Evolutionary conservation across 495 filamentous ascomycete genomes (phyloP), one percentile per base, ranked within the genome.

Genomic region (Hypoxylon fragiforme): DNA sequence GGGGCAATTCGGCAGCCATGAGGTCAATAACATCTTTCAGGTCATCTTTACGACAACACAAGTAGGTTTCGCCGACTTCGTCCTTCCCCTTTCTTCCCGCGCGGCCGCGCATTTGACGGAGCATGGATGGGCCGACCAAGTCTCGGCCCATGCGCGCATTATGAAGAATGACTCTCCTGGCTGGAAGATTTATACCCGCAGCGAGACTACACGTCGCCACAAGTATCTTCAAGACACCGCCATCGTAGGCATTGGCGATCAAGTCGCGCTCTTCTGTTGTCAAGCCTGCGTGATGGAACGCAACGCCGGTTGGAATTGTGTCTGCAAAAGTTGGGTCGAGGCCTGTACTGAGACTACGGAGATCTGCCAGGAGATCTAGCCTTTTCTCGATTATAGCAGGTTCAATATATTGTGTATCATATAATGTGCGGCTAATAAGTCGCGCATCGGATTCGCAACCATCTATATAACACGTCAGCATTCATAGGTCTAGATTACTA

Each of bases 81-180:
- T 92, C 89, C 53, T 90, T 91, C 9, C 89, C 89, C 65, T 91
- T 91, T 48, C 89, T 83, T 19, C 89, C 89, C 16, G 89, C 89
- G 48, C 89, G 80, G 9, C 89, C 89, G 59, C 88, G 83, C 89
- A 92, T 94, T 70, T 94, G 89, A 30, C 88, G 81, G 7, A 85
- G 43, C 87, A 63, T 88, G 16, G 89, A 82, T 2, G 89, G 88
- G 0, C 85, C 87, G 30, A 91, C 82, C 18, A 91, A 71, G 38
- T 91, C 86, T 14, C 85, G 78, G 7, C 89, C 89, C 88, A 91
- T 91, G 12, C 85, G 76, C 21, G 84, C 88, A 19, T 83, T 85
- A 62, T 90, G 85, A 21, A 94, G 80, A 30, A 94, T 90, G 2
- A 94, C 89, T 57, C 89, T 73, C 55, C 89, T 74, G 8, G 89